Evolutionary conservation across 2,329 filamentous ascomycete species (phyloP).

Genomic region (Xylaria sp.): DNA sequence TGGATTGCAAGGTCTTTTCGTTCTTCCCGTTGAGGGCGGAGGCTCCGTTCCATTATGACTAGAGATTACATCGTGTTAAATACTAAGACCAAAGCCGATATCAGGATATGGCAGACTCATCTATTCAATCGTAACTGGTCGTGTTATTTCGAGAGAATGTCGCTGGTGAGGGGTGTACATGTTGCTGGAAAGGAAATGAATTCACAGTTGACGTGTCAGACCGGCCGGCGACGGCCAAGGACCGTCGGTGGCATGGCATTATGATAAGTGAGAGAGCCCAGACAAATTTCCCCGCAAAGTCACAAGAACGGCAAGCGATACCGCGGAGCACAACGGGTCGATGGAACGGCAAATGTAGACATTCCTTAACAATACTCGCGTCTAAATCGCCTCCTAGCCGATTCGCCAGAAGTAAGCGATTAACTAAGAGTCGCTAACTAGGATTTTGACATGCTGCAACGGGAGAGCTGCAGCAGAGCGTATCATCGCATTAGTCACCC

Average conservation of each 20-base stretch:
- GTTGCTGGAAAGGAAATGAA: slow-evolving; percentile 8
- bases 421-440: slow-evolving; percentile 18
- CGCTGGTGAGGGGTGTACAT: not conserved
- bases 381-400: slow-evolving; percentile 9
- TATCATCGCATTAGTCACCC: slow-evolving; percentile 30
- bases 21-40: not conserved
- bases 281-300: slow-evolving; percentile 24
- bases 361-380: slow-evolving; percentile 8
- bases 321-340: slow-evolving; percentile 9
- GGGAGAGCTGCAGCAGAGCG: slow-evolving; percentile 24
- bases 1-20: not conserved
- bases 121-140: not conserved
- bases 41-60: not conserved
- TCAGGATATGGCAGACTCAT: slow-evolving; percentile 4
- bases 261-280: slow-evolving; percentile 13
- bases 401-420: slow-evolving; percentile 16
- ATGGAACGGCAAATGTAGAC: slow-evolving; percentile 16
- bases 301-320: slow-evolving; percentile 14
- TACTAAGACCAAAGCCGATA: not conserved
- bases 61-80: not conserved
- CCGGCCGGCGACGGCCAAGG: slow-evolving; percentile 14
- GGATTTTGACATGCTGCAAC: slow-evolving; percentile 17
- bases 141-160: slow-evolving; percentile 16
- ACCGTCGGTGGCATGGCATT: slow-evolving; percentile 17
- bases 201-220: slow-evolving; percentile 13